Conservation (phyloP, 116 monocot genomes). For the Zostera marina region DNA sequence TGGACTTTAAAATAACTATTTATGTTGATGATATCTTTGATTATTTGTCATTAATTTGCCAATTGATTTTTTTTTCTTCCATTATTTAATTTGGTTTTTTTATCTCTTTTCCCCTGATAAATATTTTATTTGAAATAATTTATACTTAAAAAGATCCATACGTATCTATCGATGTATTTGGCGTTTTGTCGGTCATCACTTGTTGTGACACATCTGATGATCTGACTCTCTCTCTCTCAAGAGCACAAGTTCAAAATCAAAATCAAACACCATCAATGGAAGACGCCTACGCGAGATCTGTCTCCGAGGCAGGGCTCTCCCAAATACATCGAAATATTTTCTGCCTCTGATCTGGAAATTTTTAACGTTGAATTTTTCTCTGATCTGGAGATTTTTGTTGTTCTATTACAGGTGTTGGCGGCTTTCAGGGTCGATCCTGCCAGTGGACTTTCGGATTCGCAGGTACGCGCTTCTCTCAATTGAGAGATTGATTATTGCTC, state of each 20-base stretch:
- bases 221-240: background rate
- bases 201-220: no score
- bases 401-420: constrained; percentile 46
- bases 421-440: constrained; percentile 80
- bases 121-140: no score
- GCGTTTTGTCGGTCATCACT: no score
- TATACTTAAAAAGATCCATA: no score
- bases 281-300: constrained; percentile 85
- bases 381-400: background rate
- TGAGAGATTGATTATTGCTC: background rate
- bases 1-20: no score
- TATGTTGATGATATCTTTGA: no score
- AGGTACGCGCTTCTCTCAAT: constrained; percentile 24
- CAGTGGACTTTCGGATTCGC: constrained; percentile 62
- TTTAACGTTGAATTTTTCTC: background rate
- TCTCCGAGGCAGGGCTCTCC: constrained; percentile 34
- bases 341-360: background rate
- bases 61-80: no score
- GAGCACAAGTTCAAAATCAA: background rate
- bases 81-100: no score
- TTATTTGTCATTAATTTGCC: no score
- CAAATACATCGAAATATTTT: no score
- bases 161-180: no score
- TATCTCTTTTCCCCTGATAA: no score
- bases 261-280: constrained; percentile 30